A percentile compares a stretch with the other conserved stretches of the same genome.
Conservation (phyloP, 352 stramenopile species). For the Phytophthora syringae region DNA sequence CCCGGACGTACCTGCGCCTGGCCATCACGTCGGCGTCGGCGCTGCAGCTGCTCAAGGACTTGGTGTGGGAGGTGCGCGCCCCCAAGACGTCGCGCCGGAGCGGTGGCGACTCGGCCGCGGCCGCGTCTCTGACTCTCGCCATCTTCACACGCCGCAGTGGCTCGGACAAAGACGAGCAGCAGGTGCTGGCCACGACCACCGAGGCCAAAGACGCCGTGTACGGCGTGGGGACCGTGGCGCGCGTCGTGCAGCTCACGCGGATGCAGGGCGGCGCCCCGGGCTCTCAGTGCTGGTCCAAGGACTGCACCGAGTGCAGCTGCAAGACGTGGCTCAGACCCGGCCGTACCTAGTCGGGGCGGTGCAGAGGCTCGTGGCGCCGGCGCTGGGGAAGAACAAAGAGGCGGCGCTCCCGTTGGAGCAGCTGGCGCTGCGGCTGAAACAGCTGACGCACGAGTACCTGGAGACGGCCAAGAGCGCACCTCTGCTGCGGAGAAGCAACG, state of each 20-base stretch:
- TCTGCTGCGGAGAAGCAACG: slow-evolving; percentile 60
- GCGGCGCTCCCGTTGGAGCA: slow-evolving; percentile 39
- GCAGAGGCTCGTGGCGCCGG: slow-evolving; percentile 33
- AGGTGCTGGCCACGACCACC: slow-evolving; percentile 25
- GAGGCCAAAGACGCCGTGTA: slow-evolving; percentile 52
- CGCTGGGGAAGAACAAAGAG: slow-evolving; percentile 24
- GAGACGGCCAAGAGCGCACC: slow-evolving; percentile 70
- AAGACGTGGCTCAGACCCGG: slow-evolving; percentile 51
- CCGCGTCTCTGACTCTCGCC: slow-evolving; percentile 57
- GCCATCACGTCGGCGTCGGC: slow-evolving; percentile 64
- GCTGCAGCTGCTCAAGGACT: slow-evolving; percentile 79
- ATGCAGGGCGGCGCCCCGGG: slow-evolving; percentile 54
- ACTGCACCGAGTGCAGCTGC: slow-evolving; percentile 57
- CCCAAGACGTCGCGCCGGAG: slow-evolving; percentile 47
- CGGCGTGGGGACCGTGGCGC: slow-evolving; percentile 63
- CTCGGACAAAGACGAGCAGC: slow-evolving; percentile 8
- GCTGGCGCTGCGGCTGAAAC: slow-evolving; percentile 57
- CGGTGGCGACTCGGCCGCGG: slow-evolving; percentile 16
- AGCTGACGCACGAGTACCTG: slow-evolving; percentile 71
- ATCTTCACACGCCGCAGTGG: slow-evolving; percentile 67
- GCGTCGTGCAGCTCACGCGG: slow-evolving; percentile 79
- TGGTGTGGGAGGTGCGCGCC: slow-evolving; percentile 76
- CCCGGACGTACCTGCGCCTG: slow-evolving; percentile 75
- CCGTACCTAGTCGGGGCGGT: slow-evolving; percentile 69
- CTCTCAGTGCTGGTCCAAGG: slow-evolving; percentile 79